phyloP scores from a whole-genome alignment of 306 rosid species.

The Alnus glutinosa region DNA sequence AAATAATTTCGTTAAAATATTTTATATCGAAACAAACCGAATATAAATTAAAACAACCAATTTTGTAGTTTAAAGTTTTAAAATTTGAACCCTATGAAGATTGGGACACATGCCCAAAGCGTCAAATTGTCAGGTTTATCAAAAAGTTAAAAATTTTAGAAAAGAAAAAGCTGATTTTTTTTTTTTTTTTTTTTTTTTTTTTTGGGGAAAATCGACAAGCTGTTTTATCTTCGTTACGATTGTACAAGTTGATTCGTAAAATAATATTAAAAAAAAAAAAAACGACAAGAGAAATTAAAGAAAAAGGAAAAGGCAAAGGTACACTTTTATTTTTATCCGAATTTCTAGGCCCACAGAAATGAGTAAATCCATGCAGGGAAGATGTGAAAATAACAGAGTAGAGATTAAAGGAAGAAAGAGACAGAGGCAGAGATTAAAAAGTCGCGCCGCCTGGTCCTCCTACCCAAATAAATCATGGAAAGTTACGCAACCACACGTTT shows the following conservation, averaged over 20 bases:
- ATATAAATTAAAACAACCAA: too few species aligned
- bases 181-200: too few species aligned
- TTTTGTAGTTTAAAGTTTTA: too few species aligned
- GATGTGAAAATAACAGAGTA: slow-evolving; percentile 10
- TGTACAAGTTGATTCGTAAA: too few species aligned
- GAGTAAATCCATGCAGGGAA: slow-evolving; percentile 25
- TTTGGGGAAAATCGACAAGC: background rate
- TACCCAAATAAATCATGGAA: background rate
- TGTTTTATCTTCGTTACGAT: background rate
- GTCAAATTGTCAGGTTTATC: too few species aligned
- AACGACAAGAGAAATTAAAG: background rate
- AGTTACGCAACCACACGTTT: slow-evolving; percentile 25
- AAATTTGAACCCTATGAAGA: background rate
- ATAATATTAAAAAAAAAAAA: background rate
- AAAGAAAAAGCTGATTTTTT: too few species aligned
- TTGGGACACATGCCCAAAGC: too few species aligned
- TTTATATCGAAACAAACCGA: too few species aligned
- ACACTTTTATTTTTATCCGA: background rate
- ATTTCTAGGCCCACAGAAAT: background rate
- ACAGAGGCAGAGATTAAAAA: background rate
- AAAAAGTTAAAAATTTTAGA: too few species aligned
- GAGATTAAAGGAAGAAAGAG: slow-evolving; percentile 3
- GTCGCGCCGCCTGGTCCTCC: slow-evolving; percentile 38
- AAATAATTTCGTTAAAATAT: too few species aligned
- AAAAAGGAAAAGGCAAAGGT: background rate